These are phyloP conservation scores for Podila epigama DNA, from an alignment of 192 early-diverging fungal genomes.

Conservation along the genomic window DNA sequence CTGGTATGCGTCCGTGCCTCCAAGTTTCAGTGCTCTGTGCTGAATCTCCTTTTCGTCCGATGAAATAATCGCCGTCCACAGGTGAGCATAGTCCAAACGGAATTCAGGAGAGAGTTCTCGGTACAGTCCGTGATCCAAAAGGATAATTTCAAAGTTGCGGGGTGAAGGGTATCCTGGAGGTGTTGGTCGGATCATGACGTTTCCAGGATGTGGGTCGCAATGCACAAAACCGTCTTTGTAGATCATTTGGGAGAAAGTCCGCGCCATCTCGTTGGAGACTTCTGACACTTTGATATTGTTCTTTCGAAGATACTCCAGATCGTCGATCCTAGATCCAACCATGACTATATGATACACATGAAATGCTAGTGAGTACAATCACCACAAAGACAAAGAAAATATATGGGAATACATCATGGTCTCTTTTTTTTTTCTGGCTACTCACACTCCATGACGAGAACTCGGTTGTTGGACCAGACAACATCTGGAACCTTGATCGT, in stretches of 20 bases:
- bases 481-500: slow-evolving; percentile 81
- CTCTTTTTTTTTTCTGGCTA: slow-evolving; percentile 7
- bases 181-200: slow-evolving; percentile 74
- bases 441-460: slow-evolving; percentile 89
- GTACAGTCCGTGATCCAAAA: slow-evolving; percentile 93
- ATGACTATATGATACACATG: slow-evolving; percentile 56
- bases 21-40: slow-evolving; percentile 65
- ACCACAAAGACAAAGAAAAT: not conserved
- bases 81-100: slow-evolving; percentile 84
- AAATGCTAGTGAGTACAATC: not conserved
- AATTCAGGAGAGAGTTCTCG: slow-evolving; percentile 74
- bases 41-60: slow-evolving; percentile 79
- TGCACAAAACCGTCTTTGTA: slow-evolving; percentile 86
- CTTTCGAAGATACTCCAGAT: slow-evolving; percentile 69
- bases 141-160: slow-evolving; percentile 87
- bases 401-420: not conserved
- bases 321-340: slow-evolving; percentile 71
- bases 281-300: slow-evolving; percentile 78
- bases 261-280: slow-evolving; percentile 79
- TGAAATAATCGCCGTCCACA: slow-evolving; percentile 85
- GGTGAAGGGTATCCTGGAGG: slow-evolving; percentile 52
- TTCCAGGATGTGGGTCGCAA: slow-evolving; percentile 96
- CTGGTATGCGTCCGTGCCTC: slow-evolving; percentile 77
- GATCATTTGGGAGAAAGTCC: slow-evolving; percentile 89
- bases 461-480: slow-evolving; percentile 74